Conservation (phyloP, 495 filamentous ascomycete species). For the Parachaetomium inaequale region DNA sequence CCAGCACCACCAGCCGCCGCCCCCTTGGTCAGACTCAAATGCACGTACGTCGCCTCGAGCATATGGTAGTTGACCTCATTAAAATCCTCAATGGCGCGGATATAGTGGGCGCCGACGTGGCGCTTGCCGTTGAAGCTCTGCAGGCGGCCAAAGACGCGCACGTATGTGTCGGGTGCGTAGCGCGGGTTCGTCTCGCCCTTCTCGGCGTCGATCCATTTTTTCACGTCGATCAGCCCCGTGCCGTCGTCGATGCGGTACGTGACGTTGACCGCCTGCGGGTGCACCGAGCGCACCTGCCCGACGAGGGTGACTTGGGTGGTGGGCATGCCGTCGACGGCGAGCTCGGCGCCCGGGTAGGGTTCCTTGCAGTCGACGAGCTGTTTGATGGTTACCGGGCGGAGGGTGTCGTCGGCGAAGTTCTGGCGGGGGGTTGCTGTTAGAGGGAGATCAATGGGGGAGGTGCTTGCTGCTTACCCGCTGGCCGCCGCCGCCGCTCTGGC, state of each 20-base stretch:
- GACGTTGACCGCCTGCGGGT: constrained; percentile 80
- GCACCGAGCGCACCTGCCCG: constrained; percentile 84
- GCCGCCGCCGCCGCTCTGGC: constrained; percentile 33
- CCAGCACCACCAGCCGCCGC: constrained; percentile 37
- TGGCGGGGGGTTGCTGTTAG: constrained; percentile 8
- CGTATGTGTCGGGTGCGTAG: constrained; percentile 66
- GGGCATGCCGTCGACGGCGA: constrained; percentile 73
- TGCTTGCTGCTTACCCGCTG: constrained; percentile 18
- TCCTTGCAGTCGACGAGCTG: constrained; percentile 80
- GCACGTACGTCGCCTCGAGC: constrained; percentile 81
- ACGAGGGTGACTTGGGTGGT: constrained; percentile 69
- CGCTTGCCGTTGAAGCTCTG: constrained; percentile 74
- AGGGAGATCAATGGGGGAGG: background rate
- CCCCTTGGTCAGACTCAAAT: constrained; percentile 82
- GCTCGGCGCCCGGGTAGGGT: constrained; percentile 63
- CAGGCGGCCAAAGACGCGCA: constrained; percentile 74
- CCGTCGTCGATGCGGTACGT: constrained; percentile 95
- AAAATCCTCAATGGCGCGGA: constrained; percentile 73
- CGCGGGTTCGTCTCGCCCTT: constrained; percentile 41
- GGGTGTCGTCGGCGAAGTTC: constrained; percentile 56
- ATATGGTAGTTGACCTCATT: constrained; percentile 91
- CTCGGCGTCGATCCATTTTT: constrained; percentile 77
- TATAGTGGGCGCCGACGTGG: constrained; percentile 74
- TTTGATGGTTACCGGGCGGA: constrained; percentile 91
- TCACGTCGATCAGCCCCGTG: constrained; percentile 87